Percentiles rank a stretch among this genome's conserved stretches.
Evolutionary conservation across 805 yeast species (phyloP).

Genomic region (Metschnikowia lachancei): DNA sequence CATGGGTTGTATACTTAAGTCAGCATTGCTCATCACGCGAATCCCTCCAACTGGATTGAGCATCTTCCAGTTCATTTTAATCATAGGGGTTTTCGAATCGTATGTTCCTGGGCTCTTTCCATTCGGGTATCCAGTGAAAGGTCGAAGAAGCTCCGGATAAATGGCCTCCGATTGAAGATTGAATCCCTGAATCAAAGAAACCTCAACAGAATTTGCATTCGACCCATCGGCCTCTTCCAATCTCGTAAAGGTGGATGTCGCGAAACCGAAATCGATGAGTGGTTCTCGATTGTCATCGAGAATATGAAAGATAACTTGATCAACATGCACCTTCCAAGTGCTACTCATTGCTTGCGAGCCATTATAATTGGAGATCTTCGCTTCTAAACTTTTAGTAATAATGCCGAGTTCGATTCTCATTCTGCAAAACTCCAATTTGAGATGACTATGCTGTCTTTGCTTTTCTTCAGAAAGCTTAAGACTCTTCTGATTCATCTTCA

Average conservation of each 20-base stretch:
- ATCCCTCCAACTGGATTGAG: conserved; percentile 88
- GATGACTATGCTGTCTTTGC: conserved; percentile 19
- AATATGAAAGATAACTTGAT: conserved; percentile 69
- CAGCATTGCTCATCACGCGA: conserved; percentile 66
- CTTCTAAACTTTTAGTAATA: conserved; percentile 26
- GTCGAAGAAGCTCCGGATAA: conserved; percentile 70
- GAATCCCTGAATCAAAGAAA: conserved; percentile 65
- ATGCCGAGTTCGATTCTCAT: conserved; percentile 34
- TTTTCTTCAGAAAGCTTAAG: conserved; percentile 22
- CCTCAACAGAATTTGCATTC: conserved; percentile 56
- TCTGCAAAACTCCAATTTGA: conserved; percentile 35
- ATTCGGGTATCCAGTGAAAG: conserved; percentile 32
- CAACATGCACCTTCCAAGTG: conserved; percentile 39
- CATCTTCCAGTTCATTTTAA: conserved; percentile 63
- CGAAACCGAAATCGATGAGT: conserved; percentile 67
- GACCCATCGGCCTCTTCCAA: conserved; percentile 65
- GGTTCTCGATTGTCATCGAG: conserved; percentile 58
- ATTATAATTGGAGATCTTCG: conserved; percentile 11
- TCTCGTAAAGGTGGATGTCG: conserved; percentile 58
- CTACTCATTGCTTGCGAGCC: conserved; percentile 11
- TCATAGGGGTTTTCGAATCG: conserved; percentile 23
- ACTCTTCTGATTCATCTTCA: conserved; percentile 39
- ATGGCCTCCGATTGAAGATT: conserved; percentile 56
- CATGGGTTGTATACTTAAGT: conserved; percentile 61
- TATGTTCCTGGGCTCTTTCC: conserved; percentile 13